Evolutionary conservation across 2,329 filamentous ascomycete species (phyloP).

Genomic region (Aspergillus sp.): DNA sequence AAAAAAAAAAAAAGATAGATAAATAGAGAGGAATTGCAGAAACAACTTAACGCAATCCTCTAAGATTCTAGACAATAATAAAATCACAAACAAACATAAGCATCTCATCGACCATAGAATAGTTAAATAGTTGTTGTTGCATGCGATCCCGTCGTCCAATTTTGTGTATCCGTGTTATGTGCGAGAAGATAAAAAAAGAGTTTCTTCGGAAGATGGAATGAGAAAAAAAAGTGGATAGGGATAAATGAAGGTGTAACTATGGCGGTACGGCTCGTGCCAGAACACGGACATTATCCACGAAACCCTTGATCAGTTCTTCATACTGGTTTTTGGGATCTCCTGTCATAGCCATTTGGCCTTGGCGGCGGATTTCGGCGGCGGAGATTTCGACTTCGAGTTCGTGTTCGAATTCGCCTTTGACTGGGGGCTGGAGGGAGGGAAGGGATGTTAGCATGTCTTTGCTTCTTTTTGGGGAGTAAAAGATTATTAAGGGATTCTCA

Average conservation of each 20-base stretch:
- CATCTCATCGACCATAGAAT: too few relatives aligned
- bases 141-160: background rate
- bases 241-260: conserved; percentile 11
- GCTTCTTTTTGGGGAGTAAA: too few relatives aligned
- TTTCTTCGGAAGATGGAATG: background rate
- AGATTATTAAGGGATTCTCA: conserved; percentile 26
- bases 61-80: too few relatives aligned
- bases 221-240: too few relatives aligned
- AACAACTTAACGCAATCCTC: too few relatives aligned
- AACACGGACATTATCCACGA: conserved; percentile 52
- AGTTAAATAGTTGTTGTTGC: too few relatives aligned
- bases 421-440: conserved; percentile 24
- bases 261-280: conserved; percentile 45
- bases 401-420: conserved; percentile 48
- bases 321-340: conserved; percentile 46
- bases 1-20: background rate
- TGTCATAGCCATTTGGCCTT: conserved; percentile 45
- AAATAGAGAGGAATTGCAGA: background rate
- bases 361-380: conserved; percentile 47
- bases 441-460: conserved; percentile 5
- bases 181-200: background rate
- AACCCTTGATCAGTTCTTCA: conserved; percentile 50
- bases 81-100: too few relatives aligned
- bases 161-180: background rate
- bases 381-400: conserved; percentile 54